phyloP scores from a whole-genome alignment of 805 yeast genomes.

The Kregervanrija delftensis region DNA sequence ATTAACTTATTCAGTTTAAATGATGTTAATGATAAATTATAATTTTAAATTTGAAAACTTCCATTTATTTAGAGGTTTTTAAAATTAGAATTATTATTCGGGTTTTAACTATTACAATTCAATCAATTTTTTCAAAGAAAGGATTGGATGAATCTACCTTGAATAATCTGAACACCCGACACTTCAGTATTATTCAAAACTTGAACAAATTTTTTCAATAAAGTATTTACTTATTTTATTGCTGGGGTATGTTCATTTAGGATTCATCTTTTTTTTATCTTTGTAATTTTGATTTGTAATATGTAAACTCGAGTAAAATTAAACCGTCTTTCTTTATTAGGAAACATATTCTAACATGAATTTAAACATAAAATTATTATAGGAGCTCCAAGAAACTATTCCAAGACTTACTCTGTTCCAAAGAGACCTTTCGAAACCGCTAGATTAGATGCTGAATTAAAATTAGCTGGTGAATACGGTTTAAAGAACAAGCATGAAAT shows the following conservation, averaged over 20 bases:
- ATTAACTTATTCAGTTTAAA: too few species aligned
- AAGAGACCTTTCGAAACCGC: conserved; percentile 99
- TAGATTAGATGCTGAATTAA: conserved; percentile 98
- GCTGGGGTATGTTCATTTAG: too few species aligned
- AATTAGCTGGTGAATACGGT: conserved; percentile 99
- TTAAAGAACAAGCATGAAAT: conserved; percentile 99
- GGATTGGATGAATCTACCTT: conserved; percentile 29
- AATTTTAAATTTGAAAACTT: too few species aligned
- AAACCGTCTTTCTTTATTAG: too few species aligned
- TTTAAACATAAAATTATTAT: conserved; percentile 1
- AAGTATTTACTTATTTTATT: too few species aligned
- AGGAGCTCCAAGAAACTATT: conserved; percentile 99
- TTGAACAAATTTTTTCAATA: too few species aligned
- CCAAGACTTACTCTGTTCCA: conserved; percentile 99
- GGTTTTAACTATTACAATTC: neutral
- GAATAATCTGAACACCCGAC: conserved; percentile 68
- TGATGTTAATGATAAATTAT: too few species aligned
- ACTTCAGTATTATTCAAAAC: conserved; percentile 45
- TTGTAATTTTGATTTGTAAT: too few species aligned
- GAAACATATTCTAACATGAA: conserved; percentile 1
- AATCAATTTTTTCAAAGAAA: neutral
- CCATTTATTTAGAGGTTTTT: too few species aligned
- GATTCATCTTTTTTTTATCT: too few species aligned
- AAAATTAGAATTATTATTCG: neutral
- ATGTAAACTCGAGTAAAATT: too few species aligned